Evolutionary conservation across 169 alveolate species (phyloP).

Genomic region (Plasmodium knowlesi): DNA sequence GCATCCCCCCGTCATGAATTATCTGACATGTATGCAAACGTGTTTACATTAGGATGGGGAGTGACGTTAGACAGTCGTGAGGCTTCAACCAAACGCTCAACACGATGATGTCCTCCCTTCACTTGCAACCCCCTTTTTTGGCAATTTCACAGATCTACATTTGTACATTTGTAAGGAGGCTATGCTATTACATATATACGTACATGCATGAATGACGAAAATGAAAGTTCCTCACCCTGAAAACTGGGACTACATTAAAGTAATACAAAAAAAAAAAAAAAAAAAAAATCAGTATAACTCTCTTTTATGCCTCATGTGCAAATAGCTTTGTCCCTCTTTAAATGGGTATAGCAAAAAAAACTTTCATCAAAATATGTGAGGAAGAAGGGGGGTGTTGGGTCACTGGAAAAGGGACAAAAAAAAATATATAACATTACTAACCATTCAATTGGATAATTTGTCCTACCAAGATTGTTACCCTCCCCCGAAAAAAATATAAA

Average conservation of each 20-base stretch:
- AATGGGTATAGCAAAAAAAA: background rate
- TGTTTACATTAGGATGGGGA: background rate
- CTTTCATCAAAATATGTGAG: background rate
- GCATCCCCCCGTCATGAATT: background rate
- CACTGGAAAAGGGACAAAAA: background rate
- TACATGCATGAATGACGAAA: background rate
- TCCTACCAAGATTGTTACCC: background rate
- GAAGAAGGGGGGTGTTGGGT: background rate
- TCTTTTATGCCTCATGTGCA: background rate
- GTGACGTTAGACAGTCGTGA: background rate
- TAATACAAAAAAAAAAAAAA: background rate
- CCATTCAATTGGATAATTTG: background rate
- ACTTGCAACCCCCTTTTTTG: background rate
- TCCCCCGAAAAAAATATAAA: background rate
- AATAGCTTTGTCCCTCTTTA: background rate
- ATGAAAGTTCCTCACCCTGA: background rate
- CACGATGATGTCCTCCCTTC: background rate
- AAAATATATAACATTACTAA: background rate
- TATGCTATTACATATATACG: background rate
- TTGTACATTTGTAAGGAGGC: background rate
- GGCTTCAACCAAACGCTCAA: background rate
- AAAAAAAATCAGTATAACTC: background rate
- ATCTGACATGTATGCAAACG: background rate
- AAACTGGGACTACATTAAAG: background rate
- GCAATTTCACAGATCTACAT: background rate